These are phyloP conservation scores for Citrus australasica DNA, from an alignment of 345 rosid genomes.

Conservation along the genomic window DNA sequence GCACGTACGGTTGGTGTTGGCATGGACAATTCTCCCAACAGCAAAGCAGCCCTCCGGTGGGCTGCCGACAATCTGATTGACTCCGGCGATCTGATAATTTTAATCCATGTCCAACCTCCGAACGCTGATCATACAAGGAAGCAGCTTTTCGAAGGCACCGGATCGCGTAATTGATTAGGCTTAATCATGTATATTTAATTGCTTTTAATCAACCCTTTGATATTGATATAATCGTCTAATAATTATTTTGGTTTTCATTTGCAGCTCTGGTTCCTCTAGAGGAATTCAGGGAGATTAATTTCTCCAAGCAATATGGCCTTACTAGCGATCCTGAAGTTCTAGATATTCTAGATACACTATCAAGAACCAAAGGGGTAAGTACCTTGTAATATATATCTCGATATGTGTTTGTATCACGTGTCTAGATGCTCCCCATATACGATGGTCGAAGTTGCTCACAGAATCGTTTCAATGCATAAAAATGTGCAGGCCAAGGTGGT, in stretches of 20 bases:
- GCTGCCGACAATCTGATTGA: constrained; percentile 35
- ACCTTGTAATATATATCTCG: no score
- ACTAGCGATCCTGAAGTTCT: constrained; percentile 35
- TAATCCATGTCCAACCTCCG: constrained; percentile 47
- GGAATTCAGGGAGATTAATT: constrained; percentile 43
- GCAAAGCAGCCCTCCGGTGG: constrained; percentile 51
- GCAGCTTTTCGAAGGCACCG: constrained; percentile 43
- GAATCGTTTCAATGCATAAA: no score
- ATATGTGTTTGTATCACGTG: no score
- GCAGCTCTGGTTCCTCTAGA: constrained; percentile 49
- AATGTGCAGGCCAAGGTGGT: constrained; percentile 39
- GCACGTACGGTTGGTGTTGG: constrained; percentile 38
- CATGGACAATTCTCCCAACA: constrained; percentile 43
- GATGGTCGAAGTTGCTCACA: no score
- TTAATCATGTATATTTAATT: not conserved
- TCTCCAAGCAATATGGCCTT: constrained; percentile 46
- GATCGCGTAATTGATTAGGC: constrained; percentile 35
- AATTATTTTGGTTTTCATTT: not conserved
- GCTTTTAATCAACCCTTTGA: no score
- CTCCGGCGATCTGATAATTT: constrained; percentile 24
- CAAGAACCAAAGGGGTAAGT: constrained; percentile 38
- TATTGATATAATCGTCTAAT: no score
- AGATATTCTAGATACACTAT: constrained; percentile 33
- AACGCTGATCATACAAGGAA: constrained; percentile 47
- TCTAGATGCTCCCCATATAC: no score